Conservation (phyloP, 1,284 basidiomycete species). For the Pholiota adiposa region DNA sequence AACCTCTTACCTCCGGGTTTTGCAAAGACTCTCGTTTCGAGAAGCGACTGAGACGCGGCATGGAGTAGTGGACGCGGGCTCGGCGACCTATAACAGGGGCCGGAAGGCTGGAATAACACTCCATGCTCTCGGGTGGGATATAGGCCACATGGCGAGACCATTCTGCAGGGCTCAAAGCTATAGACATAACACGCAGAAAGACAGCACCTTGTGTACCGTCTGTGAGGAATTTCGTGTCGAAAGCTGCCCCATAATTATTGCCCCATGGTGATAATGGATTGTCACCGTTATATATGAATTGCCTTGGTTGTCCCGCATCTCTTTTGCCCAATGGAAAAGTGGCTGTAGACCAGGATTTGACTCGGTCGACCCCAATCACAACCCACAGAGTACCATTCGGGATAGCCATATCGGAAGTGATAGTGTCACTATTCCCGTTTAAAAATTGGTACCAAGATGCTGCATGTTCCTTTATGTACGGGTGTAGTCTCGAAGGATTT, state of each 20-base stretch:
- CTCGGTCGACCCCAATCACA: conserved; percentile 2
- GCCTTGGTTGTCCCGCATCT: not conserved
- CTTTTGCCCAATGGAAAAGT: not conserved
- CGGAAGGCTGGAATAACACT: not conserved
- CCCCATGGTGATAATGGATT: not conserved
- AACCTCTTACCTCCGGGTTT: not conserved
- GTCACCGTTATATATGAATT: not conserved
- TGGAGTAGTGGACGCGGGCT: not conserved
- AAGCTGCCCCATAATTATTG: not conserved
- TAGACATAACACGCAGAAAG: not conserved
- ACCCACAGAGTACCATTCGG: not conserved
- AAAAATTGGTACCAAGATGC: conserved; percentile 2
- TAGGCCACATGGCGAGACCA: conserved; percentile 2
- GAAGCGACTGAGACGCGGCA: not conserved
- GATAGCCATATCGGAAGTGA: not conserved
- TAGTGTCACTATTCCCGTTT: not conserved
- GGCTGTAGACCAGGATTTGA: not conserved
- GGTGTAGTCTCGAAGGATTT: not conserved
- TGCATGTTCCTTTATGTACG: conserved; percentile 5
- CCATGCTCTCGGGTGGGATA: not conserved
- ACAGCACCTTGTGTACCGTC: not conserved
- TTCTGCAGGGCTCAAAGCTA: not conserved
- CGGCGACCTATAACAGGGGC: not conserved
- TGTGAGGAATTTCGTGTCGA: not conserved
- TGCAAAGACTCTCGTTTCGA: not conserved